Evolutionary conservation across 768 basidiomycete genomes (phyloP).

Genomic region (Hysterangium stoloniferum): DNA sequence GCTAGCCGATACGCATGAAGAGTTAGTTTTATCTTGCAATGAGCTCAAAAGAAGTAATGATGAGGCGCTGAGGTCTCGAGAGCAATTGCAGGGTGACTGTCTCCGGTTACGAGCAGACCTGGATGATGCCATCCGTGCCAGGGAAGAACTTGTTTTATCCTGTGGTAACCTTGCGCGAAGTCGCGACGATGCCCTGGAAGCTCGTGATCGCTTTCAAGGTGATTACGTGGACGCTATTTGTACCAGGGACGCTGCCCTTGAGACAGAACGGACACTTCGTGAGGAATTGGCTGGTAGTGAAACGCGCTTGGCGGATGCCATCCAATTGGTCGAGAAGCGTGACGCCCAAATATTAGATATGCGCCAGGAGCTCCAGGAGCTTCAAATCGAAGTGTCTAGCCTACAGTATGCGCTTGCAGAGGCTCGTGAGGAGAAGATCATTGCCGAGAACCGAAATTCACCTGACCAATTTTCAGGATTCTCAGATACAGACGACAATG

Average conservation of each 20-base stretch:
- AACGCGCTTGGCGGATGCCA: slow-evolving; percentile 36
- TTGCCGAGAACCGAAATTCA: slow-evolving; percentile 54
- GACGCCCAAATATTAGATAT: slow-evolving; percentile 25
- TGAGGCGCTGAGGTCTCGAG: too few species aligned
- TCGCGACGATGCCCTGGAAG: neutral
- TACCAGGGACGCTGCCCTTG: slow-evolving; percentile 13
- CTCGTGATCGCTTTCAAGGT: neutral
- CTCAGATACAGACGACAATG: slow-evolving; percentile 40
- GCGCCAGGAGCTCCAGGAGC: slow-evolving; percentile 60
- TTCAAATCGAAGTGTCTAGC: slow-evolving; percentile 56
- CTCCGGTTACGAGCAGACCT: neutral
- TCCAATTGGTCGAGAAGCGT: slow-evolving; percentile 34
- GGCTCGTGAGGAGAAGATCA: slow-evolving; percentile 45
- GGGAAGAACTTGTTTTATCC: neutral
- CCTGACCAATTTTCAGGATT: slow-evolving; percentile 56
- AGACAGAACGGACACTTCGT: slow-evolving; percentile 15
- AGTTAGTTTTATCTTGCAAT: neutral
- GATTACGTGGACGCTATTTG: neutral
- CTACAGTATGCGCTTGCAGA: slow-evolving; percentile 48
- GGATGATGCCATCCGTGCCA: neutral
- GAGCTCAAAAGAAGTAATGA: neutral
- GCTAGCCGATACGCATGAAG: neutral
- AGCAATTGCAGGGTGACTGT: too few species aligned
- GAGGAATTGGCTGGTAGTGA: slow-evolving; percentile 34
- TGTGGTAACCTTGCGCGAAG: neutral